Conservation (phyloP, 129 eudicot species). For the Flaveria linearis region DNA sequence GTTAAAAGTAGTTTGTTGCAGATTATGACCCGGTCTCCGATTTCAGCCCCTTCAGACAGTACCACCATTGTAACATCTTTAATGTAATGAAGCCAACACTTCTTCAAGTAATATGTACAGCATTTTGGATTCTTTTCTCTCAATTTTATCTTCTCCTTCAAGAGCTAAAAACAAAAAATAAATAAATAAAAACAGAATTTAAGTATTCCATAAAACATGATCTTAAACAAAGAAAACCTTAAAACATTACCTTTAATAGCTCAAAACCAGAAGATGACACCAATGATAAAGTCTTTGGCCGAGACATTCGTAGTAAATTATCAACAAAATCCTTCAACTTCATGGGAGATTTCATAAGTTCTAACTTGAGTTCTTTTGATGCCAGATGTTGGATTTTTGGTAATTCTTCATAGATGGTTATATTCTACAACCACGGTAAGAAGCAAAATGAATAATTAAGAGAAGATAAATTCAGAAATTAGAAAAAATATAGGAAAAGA, state of each 20-base stretch:
- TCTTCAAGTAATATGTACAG: conserved; percentile 48
- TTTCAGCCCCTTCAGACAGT: conserved; percentile 8
- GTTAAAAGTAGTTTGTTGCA: conserved; percentile 30
- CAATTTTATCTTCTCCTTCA: conserved; percentile 37
- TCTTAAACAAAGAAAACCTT: not conserved
- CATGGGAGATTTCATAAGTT: conserved; percentile 39
- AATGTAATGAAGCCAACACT: conserved; percentile 65
- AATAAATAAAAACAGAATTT: not conserved
- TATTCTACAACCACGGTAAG: conserved; percentile 35
- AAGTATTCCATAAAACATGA: not conserved
- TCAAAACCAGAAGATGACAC: conserved; percentile 50
- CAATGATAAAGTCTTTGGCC: conserved; percentile 41
- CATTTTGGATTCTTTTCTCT: conserved; percentile 53
- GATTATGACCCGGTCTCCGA: conserved; percentile 7
- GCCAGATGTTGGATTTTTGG: conserved; percentile 17
- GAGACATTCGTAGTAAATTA: conserved; percentile 42
- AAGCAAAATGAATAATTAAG: conserved; percentile 2
- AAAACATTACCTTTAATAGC: conserved; percentile 41
- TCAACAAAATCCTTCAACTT: conserved; percentile 39
- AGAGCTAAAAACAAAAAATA: conserved; percentile 38
- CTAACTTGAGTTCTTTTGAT: conserved; percentile 33
- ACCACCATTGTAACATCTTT: conserved; percentile 38
- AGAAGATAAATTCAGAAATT: conserved; percentile 12
- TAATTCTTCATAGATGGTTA: conserved; percentile 49
- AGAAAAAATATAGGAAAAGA: not conserved